A percentile compares a stretch with the other conserved stretches of the same genome.
phyloP scores from a whole-genome alignment of 2,329 filamentous ascomycete species.

The Aspergillus costaricaensis region DNA sequence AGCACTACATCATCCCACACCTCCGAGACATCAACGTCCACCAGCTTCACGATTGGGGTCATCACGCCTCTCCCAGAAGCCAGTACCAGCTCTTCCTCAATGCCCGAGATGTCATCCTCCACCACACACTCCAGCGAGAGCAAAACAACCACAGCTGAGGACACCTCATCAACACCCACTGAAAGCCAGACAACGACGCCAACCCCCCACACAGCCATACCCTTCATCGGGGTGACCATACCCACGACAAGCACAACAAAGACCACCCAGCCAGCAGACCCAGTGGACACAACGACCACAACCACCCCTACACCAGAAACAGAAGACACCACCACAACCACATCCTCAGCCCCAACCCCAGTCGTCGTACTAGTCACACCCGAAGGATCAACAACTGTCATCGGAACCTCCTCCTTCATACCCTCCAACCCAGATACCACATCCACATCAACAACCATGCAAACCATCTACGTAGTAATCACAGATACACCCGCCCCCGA shows the following conservation, averaged over 20 bases:
- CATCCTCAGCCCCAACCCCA: neutral
- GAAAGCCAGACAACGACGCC: neutral
- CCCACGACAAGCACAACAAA: neutral
- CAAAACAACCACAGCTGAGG: neutral
- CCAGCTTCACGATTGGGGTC: neutral
- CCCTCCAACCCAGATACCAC: neutral
- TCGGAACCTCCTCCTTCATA: neutral
- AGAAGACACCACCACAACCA: neutral
- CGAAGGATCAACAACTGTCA: conserved; percentile 1
- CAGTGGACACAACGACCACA: neutral
- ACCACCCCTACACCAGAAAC: neutral
- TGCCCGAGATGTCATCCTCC: neutral
- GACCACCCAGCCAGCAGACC: neutral
- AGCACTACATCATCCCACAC: neutral
- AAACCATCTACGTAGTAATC: neutral
- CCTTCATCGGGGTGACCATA: neutral
- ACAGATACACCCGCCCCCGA: conserved; percentile 1
- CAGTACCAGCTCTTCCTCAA: neutral
- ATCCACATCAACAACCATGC: neutral
- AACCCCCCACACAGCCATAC: neutral
- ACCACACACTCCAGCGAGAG: neutral
- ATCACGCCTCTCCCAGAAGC: neutral
- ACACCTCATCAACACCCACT: neutral
- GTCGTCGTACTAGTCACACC: conserved; percentile 11
- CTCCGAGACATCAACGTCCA: neutral